Percentiles rank a stretch among this genome's conserved stretches.
Conservation (phyloP, 1,139 yeast species). For the Nakaseomyces bracarensis region DNA sequence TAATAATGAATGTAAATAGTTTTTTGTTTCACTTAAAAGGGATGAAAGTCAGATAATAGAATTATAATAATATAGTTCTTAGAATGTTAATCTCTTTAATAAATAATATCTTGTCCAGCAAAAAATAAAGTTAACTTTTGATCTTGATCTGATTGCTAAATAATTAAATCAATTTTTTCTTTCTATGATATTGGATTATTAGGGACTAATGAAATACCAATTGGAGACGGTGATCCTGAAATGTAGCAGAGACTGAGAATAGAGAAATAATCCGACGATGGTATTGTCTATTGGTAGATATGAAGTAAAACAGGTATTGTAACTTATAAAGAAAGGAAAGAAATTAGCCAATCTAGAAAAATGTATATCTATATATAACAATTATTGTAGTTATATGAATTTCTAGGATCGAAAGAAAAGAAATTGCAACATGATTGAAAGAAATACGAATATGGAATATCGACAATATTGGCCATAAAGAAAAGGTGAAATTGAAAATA, state of each 20-base stretch:
- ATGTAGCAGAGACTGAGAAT: conserved; percentile 1
- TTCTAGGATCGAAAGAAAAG: background rate
- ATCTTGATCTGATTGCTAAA: background rate
- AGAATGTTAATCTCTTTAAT: too few relatives aligned
- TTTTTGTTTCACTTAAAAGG: background rate
- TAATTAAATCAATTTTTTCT: too few relatives aligned
- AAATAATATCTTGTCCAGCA: too few relatives aligned
- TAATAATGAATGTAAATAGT: background rate
- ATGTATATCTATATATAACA: too few relatives aligned
- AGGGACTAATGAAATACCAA: too few relatives aligned
- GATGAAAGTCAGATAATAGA: too few relatives aligned
- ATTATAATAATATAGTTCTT: too few relatives aligned
- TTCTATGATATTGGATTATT: background rate
- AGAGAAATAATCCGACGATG: conserved; percentile 3
- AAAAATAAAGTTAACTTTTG: background rate
- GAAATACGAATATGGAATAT: conserved; percentile 1
- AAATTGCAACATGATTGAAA: conserved; percentile 2
- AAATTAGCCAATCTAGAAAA: too few relatives aligned
- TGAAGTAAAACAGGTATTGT: background rate
- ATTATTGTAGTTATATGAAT: conserved; percentile 3
- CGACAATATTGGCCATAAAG: background rate
- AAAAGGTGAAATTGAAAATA: too few relatives aligned
- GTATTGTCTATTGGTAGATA: conserved; percentile 1
- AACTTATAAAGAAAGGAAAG: background rate
- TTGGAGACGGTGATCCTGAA: conserved; percentile 4